A percentile compares a stretch with the other conserved stretches of the same genome.
Evolutionary conservation across 768 basidiomycete genomes (phyloP).

Genomic region (Lactarius akahatsu): DNA sequence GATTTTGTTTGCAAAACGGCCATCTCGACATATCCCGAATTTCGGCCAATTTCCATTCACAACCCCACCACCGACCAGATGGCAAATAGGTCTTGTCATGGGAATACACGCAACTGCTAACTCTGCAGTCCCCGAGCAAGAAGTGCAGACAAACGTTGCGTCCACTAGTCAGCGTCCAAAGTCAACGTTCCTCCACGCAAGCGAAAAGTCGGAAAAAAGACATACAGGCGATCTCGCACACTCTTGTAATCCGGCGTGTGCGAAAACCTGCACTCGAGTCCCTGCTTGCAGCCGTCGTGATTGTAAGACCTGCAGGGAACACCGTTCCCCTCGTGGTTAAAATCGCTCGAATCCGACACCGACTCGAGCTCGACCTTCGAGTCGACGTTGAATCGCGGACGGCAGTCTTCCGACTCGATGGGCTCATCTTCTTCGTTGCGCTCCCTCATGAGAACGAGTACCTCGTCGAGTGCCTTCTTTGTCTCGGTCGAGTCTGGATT

Average conservation of each 20-base stretch:
- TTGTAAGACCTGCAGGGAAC: constrained; percentile 59
- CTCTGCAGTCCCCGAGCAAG: constrained; percentile 41
- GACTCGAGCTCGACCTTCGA: constrained; percentile 41
- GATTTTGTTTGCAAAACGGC: no score
- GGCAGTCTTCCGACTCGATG: constrained; percentile 27
- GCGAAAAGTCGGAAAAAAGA: constrained; percentile 9
- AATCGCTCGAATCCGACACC: constrained; percentile 56
- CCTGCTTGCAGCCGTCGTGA: constrained; percentile 48
- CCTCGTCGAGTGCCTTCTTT: constrained; percentile 26
- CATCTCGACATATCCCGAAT: no score
- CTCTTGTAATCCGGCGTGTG: constrained; percentile 58
- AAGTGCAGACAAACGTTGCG: constrained; percentile 50
- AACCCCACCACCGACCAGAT: no score
- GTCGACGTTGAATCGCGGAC: constrained; percentile 29
- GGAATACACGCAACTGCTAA: background rate
- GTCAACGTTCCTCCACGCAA: background rate
- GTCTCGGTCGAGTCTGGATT: constrained; percentile 34
- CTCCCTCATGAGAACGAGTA: constrained; percentile 5
- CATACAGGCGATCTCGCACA: constrained; percentile 54
- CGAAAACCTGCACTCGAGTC: constrained; percentile 45
- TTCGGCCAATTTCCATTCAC: no score
- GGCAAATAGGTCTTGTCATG: background rate
- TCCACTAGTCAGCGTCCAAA: constrained; percentile 40
- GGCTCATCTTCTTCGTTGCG: constrained; percentile 9
- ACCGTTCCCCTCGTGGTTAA: constrained; percentile 49